Conservation (phyloP, 352 stramenopile species). For the Phytophthora hibernalis region DNA sequence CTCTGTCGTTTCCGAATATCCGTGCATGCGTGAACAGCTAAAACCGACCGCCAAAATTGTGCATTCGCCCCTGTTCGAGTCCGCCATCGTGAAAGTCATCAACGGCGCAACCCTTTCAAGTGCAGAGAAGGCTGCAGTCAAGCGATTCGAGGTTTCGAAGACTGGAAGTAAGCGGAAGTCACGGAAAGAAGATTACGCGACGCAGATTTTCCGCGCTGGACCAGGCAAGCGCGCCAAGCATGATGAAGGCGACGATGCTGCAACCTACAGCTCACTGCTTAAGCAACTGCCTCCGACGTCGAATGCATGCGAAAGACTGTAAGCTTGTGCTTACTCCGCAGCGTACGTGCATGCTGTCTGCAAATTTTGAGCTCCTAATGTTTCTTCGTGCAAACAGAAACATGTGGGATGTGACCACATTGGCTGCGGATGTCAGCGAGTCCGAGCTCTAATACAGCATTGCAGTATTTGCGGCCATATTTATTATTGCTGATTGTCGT, state of each 20-base stretch:
- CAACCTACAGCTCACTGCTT: neutral
- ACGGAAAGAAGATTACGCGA: too few relatives aligned
- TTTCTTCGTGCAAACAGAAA: slow-evolving; percentile 13
- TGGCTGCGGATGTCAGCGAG: neutral
- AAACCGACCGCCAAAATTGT: slow-evolving; percentile 8
- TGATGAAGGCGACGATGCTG: neutral
- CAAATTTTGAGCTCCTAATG: slow-evolving; percentile 14
- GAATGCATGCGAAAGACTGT: slow-evolving; percentile 9
- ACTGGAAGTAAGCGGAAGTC: neutral
- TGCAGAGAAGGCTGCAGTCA: neutral
- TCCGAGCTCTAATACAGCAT: neutral
- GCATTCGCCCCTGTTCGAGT: slow-evolving; percentile 7
- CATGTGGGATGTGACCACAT: slow-evolving; percentile 8
- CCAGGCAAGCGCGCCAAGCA: slow-evolving; percentile 1
- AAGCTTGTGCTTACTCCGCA: slow-evolving; percentile 14
- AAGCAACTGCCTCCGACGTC: slow-evolving; percentile 7
- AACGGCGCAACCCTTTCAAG: slow-evolving; percentile 3
- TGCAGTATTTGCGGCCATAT: slow-evolving; percentile 7
- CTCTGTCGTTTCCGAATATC: slow-evolving; percentile 2
- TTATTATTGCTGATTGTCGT: slow-evolving; percentile 3
- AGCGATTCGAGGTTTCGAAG: neutral
- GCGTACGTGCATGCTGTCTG: slow-evolving; percentile 1
- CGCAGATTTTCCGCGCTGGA: neutral
- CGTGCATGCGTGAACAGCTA: neutral
- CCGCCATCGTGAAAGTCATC: slow-evolving; percentile 5